Evolutionary conservation across 164 flowering plant species (phyloP), one percentile per base, ranked within the genome.

Genomic region (Dillenia turbinata): DNA sequence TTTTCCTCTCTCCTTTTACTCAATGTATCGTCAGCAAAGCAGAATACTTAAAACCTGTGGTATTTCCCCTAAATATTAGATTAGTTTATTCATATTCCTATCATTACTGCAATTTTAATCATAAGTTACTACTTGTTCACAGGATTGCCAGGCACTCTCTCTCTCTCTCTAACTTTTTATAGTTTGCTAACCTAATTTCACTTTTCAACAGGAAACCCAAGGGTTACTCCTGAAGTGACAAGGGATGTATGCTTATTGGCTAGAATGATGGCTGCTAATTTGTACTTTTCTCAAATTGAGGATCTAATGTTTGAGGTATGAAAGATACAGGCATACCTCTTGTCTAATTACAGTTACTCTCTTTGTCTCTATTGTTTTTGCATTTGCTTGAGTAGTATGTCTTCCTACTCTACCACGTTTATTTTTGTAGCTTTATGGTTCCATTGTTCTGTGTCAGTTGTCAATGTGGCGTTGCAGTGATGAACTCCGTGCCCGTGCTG

Each of bases 381-480:
- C 7, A 4, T 33, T 4, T 33, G 7, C 6, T 33, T 33, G 40
- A 6, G 40, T 33, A 5, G 7, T 33, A 33, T 33, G 40, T 33
- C 7, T 33, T 33, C 40, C 40, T 33, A 33, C 40, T 33, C 40
- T 33, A 33, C 40, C 40, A 33, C 40, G 4, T 33, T 5, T 33
- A 33, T 33, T 33, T 33, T 33, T 33, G 40, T 33, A 33, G 40
- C 6, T 33, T 33, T 33, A 33, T 33, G 40, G 40, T 33, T 33
- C 40, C 40, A 19, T 5, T 33, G 4, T 33, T 33, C 6, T 61
- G 67, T 57, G 49, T 76, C 80, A 95, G 99, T 60, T 92, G 70
- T 95, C 99, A 52, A 95, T 95, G 99, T 95, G 97, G 97, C 99
- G 97, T 61, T 95, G 97, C 85, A 95, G 64, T 77, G 97, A 88